Base-by-base conservation (phyloP, 2,329 filamentous ascomycete genomes). In the Phaeomoniella chlamydospora region DNA sequence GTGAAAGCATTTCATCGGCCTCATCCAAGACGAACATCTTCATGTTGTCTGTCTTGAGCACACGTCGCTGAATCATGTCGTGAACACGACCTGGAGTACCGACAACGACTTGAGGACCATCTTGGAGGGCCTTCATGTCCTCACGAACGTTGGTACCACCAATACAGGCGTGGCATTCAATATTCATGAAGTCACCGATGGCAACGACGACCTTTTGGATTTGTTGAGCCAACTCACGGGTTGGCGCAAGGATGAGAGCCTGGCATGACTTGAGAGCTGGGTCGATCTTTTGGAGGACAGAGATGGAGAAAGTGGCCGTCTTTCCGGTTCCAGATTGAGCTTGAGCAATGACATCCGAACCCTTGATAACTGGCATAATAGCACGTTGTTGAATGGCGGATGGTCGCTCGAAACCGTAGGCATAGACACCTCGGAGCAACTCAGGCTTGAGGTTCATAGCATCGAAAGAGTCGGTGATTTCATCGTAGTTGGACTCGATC, bases 401-500 rank as follows among this genome's bases (percentile, higher is more conserved):
- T 46, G 90, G 90, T 52, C 90, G 87, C 78, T 98, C 90, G 72
- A 98, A 98, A 82, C 90, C 90, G 65, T 98, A 98, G 62, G 90
- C 90, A 67, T 96, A 98, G 64, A 98, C 85, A 72, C 83, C 77
- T 69, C 90, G 86, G 61, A 98, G 85, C 58, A 98, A 82, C 74
- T 98, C 90, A 48, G 85, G 61, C 77, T 92, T 94, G 58, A 98
- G 77, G 69, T 78, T 80, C 90, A 98, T 98, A 55, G 87, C 75
- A 68, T 98, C 90, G 70, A 98, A 98, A 44, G 86, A 94, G 70
- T 98, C 92, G 67, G 90, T 88, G 57, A 88, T 87, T 77, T 96
- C 87, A 76, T 98, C 90, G 72, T 96, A 98, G 84, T 98, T 98
- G 62, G 87, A 94, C 77, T 98, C 92, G 75, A 98, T 98, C 72